Conservation (phyloP, 352 stramenopile genomes). For the Paralagenidium karlingii region DNA sequence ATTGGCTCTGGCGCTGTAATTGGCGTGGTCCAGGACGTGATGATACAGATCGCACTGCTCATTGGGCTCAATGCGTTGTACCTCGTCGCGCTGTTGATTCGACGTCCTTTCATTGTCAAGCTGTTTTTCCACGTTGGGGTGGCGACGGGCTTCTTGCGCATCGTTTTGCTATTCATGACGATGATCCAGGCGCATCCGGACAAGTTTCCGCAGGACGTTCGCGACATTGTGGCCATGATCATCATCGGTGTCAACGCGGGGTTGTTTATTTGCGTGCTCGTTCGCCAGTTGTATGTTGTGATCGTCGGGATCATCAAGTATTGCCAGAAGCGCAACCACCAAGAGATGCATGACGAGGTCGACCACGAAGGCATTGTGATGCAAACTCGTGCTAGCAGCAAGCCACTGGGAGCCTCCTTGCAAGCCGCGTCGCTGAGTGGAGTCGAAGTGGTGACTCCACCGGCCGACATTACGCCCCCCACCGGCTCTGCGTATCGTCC, state of each 20-base stretch:
- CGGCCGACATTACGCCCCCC: no score
- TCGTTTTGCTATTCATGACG: constrained; percentile 28
- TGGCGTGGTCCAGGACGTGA: constrained; percentile 13
- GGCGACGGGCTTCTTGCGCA: constrained; percentile 20
- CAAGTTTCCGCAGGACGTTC: constrained; percentile 21
- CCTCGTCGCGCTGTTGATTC: constrained; percentile 18
- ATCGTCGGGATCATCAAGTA: constrained; percentile 7
- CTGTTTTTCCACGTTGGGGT: constrained; percentile 25
- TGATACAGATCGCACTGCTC: constrained; percentile 24
- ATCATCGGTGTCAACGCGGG: constrained; percentile 27
- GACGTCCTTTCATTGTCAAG: constrained; percentile 22
- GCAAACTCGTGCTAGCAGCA: no score
- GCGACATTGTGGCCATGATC: constrained; percentile 22
- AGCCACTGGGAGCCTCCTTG: no score
- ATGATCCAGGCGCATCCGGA: constrained; percentile 18
- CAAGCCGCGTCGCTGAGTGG: no score
- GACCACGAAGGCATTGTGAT: no score
- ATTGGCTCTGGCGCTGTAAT: constrained; percentile 22
- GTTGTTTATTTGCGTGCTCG: constrained; percentile 23
- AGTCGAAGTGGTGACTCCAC: no score
- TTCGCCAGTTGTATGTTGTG: constrained; percentile 23
- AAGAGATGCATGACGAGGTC: no score
- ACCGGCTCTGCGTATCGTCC: no score
- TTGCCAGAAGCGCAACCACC: no score
- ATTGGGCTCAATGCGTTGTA: constrained; percentile 24